Percentiles rank a stretch among this genome's conserved stretches.
Evolutionary conservation across 495 filamentous ascomycete genomes (phyloP).

Genomic region (Tuber melanosporum): DNA sequence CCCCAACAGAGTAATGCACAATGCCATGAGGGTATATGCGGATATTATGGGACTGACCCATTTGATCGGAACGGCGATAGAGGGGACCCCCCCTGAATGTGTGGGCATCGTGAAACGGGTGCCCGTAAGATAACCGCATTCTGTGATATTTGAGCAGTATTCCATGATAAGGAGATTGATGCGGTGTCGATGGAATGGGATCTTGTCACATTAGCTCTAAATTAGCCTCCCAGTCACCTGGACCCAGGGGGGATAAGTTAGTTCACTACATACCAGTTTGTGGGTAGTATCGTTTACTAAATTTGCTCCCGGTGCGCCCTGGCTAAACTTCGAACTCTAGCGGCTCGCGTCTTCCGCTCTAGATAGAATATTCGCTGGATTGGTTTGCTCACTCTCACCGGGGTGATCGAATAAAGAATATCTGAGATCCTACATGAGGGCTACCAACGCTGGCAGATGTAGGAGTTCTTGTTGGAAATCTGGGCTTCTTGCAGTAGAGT

Average conservation of each 20-base stretch:
- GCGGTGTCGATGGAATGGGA: not conserved
- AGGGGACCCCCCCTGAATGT: not conserved
- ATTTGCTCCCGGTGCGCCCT: not conserved
- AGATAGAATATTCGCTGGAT: no score
- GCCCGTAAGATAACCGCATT: not conserved
- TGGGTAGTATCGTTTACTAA: not conserved
- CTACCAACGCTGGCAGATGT: no score
- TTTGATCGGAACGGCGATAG: not conserved
- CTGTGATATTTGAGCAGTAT: not conserved
- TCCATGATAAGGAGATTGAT: not conserved
- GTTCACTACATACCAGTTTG: not conserved
- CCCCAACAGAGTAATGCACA: not conserved
- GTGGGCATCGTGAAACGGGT: not conserved
- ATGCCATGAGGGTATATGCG: not conserved
- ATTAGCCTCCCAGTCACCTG: not conserved
- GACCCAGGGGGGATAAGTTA: no score
- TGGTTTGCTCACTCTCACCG: no score
- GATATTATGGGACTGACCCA: rapidly evolving
- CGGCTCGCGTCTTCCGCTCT: no score
- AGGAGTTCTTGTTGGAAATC: no score
- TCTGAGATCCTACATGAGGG: no score
- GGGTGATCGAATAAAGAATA: no score
- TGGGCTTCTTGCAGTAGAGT: no score
- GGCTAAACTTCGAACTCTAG: no score
- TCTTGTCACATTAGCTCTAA: not conserved